phyloP scores from a whole-genome alignment of 2,329 filamentous ascomycete genomes.

The Fusarium musae region DNA sequence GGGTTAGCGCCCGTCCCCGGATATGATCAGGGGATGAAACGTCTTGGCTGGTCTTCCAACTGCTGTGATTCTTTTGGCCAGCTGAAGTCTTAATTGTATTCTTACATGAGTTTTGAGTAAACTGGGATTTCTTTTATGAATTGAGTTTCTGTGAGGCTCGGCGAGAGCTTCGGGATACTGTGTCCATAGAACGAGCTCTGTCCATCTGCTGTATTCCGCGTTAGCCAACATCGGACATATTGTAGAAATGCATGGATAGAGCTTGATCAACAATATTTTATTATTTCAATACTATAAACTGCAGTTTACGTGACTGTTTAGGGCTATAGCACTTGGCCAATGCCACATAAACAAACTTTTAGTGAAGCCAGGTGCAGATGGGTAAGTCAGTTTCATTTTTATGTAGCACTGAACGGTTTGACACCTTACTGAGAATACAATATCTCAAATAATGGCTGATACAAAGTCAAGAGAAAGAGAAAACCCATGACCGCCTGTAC shows the following conservation, averaged over 20 bases:
- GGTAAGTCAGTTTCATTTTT: too few species aligned
- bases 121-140: fast-evolving
- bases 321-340: not conserved
- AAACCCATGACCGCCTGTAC: too few species aligned
- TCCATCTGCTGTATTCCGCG: not conserved
- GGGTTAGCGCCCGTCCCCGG: constrained; percentile 21
- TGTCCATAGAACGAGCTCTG: not conserved
- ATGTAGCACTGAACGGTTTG: too few species aligned
- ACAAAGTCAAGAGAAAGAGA: too few species aligned
- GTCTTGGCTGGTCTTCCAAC: not conserved
- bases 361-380: too few species aligned
- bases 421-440: too few species aligned
- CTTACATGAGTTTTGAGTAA: too few species aligned
- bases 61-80: not conserved
- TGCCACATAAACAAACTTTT: too few species aligned
- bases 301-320: too few species aligned
- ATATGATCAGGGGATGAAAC: constrained; percentile 24
- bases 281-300: fast-evolving
- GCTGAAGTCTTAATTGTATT: too few species aligned
- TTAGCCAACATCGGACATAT: not conserved
- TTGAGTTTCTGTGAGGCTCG: fast-evolving
- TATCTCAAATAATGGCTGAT: too few species aligned
- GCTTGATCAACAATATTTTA: not conserved
- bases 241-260: not conserved
- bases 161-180: not conserved